Base-by-base conservation (phyloP, 2,329 filamentous ascomycete genomes). In the Shiraia sp. region DNA sequence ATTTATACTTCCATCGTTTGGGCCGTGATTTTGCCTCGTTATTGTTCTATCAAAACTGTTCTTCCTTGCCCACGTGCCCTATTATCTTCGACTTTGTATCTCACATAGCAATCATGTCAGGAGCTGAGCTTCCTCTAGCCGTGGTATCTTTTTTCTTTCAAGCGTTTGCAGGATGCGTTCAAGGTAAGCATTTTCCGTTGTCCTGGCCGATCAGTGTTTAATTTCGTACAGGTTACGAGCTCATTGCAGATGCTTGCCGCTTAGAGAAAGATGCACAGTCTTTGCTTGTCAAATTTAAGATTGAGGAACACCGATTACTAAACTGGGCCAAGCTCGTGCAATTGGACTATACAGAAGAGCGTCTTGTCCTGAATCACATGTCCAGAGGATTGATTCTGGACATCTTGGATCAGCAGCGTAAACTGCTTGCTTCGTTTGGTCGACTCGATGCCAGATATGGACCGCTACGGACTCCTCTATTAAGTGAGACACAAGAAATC, bases 301-400 rank as follows among this genome's bases (percentile, higher is more conserved):
- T 66, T 5, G 68, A 72, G 37, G 60, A 72, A 40, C 56, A 64
- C n/a, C 61, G 68, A 15, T 53, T 72, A 7, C 40, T 71, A 9
- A 57, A 72, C 19, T 72, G 69, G 69, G 68, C 61, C 7, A 55
- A 64, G 25, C 51, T 65, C 6, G 60, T 68, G 2, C 45, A 55
- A 4, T 49, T 72, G 3, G 59, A 63, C 30, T 65, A 66, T 39
- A 54, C 53, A 16, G 63, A 68, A 30, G 61, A 70, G 4, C 47
- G 52, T 1, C 47, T 68, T 2, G 45, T 63, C 5, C 59, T 70
- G 24, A 65, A 61, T 34, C 61, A 62, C 28, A 47, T 65, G 26
- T 59, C 57, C 28, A 67, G 65, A 32, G 57, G 56, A 3, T 45
- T 70, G 2, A 53, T 70, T 8, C 54, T 69, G 29, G 65, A 68